A percentile compares a stretch with the other conserved stretches of the same genome.
These are phyloP conservation scores for Leccinum fuscescens DNA, from an alignment of 1,284 basidiomycete genomes.

Conservation along the genomic window DNA sequence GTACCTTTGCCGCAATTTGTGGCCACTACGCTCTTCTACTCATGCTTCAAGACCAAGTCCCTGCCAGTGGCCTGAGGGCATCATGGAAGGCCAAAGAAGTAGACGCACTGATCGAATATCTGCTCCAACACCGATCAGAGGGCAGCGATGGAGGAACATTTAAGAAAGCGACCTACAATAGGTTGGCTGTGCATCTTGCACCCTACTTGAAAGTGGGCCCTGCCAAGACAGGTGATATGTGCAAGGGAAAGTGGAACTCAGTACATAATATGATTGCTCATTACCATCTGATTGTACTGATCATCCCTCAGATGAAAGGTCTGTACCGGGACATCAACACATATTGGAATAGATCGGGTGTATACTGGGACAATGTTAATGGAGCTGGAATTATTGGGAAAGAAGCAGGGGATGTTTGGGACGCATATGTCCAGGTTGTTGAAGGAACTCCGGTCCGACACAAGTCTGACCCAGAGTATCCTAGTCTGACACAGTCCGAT, in stretches of 20 bases:
- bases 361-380: neutral
- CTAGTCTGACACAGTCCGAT: no score
- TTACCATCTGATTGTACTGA: neutral
- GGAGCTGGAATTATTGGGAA: neutral
- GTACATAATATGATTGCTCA: neutral
- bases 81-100: neutral
- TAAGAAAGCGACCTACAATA: neutral
- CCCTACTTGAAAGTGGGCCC: neutral
- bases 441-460: no score
- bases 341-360: neutral
- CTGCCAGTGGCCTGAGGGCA: neutral
- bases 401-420: neutral
- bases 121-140: neutral
- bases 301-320: neutral
- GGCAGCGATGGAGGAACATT: neutral
- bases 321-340: neutral
- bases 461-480: no score
- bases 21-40: neutral
- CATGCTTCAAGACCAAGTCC: neutral
- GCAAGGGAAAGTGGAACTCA: neutral
- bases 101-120: rapidly evolving
- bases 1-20: neutral
- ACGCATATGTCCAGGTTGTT: neutral
- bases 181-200: neutral
- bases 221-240: neutral